Evolutionary conservation across 306 rosid genomes (phyloP).

Genomic region (Vachellia pachyceras): DNA sequence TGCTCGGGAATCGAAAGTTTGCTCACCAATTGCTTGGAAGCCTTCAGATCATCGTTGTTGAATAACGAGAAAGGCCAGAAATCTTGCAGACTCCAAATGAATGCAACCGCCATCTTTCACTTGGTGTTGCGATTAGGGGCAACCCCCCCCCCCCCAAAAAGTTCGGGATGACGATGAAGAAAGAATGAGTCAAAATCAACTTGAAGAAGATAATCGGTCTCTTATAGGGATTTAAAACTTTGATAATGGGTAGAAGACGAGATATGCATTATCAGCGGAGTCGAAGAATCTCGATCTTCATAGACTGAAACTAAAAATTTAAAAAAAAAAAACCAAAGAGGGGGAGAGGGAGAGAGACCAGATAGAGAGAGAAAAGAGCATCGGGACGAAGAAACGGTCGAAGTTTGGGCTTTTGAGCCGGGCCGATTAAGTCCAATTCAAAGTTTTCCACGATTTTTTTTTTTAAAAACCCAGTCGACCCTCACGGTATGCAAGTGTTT

Average conservation of each 20-base stretch:
- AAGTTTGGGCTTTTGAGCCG: neutral
- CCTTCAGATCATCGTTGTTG: slow-evolving; percentile 54
- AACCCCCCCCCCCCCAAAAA: neutral
- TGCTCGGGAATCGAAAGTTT: slow-evolving; percentile 61
- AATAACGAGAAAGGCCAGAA: slow-evolving; percentile 70
- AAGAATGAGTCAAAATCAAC: neutral
- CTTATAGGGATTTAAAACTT: neutral
- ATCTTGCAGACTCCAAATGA: slow-evolving; percentile 56
- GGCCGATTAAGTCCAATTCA: neutral
- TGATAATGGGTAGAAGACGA: no score
- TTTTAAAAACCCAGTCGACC: no score
- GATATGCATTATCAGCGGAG: neutral
- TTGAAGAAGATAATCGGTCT: neutral
- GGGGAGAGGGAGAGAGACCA: no score
- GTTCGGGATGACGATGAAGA: neutral
- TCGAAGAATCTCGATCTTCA: neutral
- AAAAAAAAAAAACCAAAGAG: no score
- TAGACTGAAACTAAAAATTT: neutral
- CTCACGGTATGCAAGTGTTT: no score
- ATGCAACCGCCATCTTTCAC: slow-evolving; percentile 56
- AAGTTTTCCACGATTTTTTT: no score
- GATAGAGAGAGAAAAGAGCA: neutral
- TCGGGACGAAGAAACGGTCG: neutral
- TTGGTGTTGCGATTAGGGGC: neutral
- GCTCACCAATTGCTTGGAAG: slow-evolving; percentile 56